A percentile compares a stretch with the other conserved stretches of the same genome.
These are phyloP conservation scores for Periglandula ipomoeae DNA, from an alignment of 2,329 filamentous ascomycete species.

Conservation along the genomic window DNA sequence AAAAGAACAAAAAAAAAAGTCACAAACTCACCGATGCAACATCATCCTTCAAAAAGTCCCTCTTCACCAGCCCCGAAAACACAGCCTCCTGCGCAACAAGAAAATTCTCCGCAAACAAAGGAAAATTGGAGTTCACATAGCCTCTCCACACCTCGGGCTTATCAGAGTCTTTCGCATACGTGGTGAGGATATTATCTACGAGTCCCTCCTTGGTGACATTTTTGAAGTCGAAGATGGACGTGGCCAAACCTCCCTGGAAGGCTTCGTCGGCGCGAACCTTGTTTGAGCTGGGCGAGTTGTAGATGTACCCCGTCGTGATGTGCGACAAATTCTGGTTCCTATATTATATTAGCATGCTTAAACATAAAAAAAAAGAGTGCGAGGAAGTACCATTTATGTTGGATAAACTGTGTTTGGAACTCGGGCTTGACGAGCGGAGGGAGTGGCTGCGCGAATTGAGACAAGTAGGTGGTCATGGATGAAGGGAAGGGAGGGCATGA, in stretches of 20 bases:
- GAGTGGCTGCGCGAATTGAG: conserved; percentile 21
- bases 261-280: conserved; percentile 24
- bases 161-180: conserved; percentile 11
- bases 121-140: conserved; percentile 29
- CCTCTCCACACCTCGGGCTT: conserved; percentile 20
- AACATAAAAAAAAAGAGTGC: too few relatives aligned
- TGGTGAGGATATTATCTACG: conserved; percentile 26
- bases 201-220: conserved; percentile 24
- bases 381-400: conserved; percentile 27
- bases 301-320: conserved; percentile 25
- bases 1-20: not conserved
- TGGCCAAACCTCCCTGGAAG: conserved; percentile 17
- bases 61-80: conserved; percentile 15
- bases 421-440: conserved; percentile 23
- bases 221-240: conserved; percentile 26
- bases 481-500: conserved; percentile 17
- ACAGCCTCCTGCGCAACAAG: conserved; percentile 17
- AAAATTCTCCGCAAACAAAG: conserved; percentile 21
- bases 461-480: conserved; percentile 20
- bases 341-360: too few relatives aligned
- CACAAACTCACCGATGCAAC: conserved; percentile 18
- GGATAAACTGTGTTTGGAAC: conserved; percentile 24
- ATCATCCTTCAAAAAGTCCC: conserved; percentile 10
- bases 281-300: conserved; percentile 21
- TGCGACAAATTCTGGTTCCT: conserved; percentile 30